Base-by-base conservation (phyloP, 257 asterid genomes). In the Salvia rosmarinus region DNA sequence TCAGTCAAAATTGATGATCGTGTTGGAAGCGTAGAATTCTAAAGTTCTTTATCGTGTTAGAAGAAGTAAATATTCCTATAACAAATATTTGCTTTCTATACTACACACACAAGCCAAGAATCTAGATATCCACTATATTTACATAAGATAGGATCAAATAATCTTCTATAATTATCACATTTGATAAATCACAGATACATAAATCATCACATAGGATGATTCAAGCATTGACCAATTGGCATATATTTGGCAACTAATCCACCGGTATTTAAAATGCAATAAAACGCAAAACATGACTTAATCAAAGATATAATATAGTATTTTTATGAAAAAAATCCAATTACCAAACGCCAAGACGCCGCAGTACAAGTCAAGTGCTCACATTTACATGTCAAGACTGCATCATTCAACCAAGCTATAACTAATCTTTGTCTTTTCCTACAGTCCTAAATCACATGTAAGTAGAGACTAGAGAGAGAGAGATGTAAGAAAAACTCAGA, bases 211-310 rank as follows among this genome's bases (percentile, higher is more conserved):
- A 39, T 19, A 50, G 12, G 75, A 68, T 44, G 77, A 70, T 74
- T 12, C 70, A 70, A 21, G 66, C 77, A 79, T 54, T 54, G 56
- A 69, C 70, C 75, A 19, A 64, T 13, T 52, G 25, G 56, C 52
- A 68, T 68, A 59, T 46, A 61, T 64, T 43, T 56, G 55, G 64
- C 78, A 79, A 70, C 83, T 75, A 79, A 75, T 75, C 83, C 83
- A 75, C 83, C 57, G 2, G 28, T 68, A 17, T 73, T 42, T 78
- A 19, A 60, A 58, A 78, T 52, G 35, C 12, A 35, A 50, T 2
- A 19, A 70, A 59, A 40, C 46, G 42, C 14, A 34, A 16, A 20
- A 50, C n/a, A 6, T 40, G 71, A 34, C 65, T 62, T 30, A 47
- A 28, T 40, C 42, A 44, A 64, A 44, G 20, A 6, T 65, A 19